Evolutionary conservation across 441 rosid species (phyloP), one percentile per base, ranked within the genome.

Genomic region (Bruguiera hainesii): DNA sequence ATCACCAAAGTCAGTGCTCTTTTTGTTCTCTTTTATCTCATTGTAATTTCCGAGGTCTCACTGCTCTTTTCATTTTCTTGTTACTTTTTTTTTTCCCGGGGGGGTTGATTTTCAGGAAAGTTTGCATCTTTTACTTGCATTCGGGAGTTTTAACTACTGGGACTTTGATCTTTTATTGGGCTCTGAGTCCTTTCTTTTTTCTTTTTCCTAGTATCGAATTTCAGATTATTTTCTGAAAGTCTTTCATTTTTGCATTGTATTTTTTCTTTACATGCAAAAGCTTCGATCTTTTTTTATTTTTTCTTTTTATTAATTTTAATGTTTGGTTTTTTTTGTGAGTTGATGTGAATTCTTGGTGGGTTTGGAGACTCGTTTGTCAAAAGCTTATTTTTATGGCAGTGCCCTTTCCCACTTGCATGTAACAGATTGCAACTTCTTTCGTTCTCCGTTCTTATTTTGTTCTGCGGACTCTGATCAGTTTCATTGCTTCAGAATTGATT

Each of bases 381-480:
- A 61, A 51, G 21, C 33, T 78, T 67, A 72, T 48, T 39, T 68
- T 25, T 71, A 39, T 42, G 55, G 66, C 46, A 53, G 33, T 70
- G 5, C 39, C 19, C 63, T 56, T 60, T 33, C 69, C 49, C 51
- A 65, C 70, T 77, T 82, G 83, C 78, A 76, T 79, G 82, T 67
- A 42, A 67, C 66, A 42, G 58, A 67, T 80, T 74, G 35, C 62
- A 56, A 62, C 37, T 68, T 60, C 3, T 39, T 52, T 62, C 16
- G 52, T 50, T 52, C 52, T 28, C 39, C 25, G 23, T 73, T 65
- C 8, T 5, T 26, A 19, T 39, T 28, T 18, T 58, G 5, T 60
- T 55, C 48, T 42, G 48, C 48, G 23, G 23, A 50, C 16, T 56
- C 23, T 21, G 33, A 15, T 50, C 49, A 60, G n/a, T 50, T 29